These are phyloP conservation scores for Ascochyta viciae-villosae DNA, from an alignment of 2,329 filamentous ascomycete genomes.

Conservation along the genomic window DNA sequence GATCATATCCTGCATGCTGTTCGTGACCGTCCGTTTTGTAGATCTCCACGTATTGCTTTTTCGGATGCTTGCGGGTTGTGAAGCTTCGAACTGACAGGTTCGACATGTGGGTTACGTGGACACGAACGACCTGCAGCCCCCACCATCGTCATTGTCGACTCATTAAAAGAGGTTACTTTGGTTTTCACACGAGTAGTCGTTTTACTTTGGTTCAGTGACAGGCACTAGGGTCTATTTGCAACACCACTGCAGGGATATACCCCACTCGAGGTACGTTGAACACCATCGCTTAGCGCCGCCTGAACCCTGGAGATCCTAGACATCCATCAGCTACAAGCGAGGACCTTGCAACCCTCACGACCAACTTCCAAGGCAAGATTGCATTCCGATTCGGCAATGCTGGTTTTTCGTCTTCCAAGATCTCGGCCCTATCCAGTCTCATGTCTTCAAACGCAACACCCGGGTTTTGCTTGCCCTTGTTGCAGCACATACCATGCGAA, in stretches of 20 bases:
- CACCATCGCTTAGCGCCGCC: constrained; percentile 29
- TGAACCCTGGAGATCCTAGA: constrained; percentile 26
- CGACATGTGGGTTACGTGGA: background rate
- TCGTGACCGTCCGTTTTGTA: background rate
- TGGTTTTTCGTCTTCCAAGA: constrained; percentile 14
- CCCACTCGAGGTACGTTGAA: constrained; percentile 24
- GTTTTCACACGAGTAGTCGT: constrained; percentile 14
- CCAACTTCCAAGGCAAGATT: constrained; percentile 22
- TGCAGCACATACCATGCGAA: constrained; percentile 8
- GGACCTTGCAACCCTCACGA: constrained; percentile 20
- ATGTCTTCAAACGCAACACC: constrained; percentile 7
- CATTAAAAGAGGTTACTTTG: constrained; percentile 11
- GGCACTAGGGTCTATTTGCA: constrained; percentile 21
- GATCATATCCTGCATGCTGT: too few species aligned
- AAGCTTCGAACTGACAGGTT: background rate
- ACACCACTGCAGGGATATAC: constrained; percentile 35
- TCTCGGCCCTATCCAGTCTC: constrained; percentile 14
- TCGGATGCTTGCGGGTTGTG: constrained; percentile 1
- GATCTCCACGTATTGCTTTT: background rate
- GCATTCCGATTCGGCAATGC: constrained; percentile 13
- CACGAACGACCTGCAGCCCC: constrained; percentile 3
- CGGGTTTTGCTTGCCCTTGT: constrained; percentile 28
- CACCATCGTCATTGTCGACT: constrained; percentile 23
- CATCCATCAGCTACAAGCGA: constrained; percentile 20
- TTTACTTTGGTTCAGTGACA: constrained; percentile 28